Evolutionary conservation across 23 red algal species (phyloP).

Genomic region (Agarophyton chilense): DNA sequence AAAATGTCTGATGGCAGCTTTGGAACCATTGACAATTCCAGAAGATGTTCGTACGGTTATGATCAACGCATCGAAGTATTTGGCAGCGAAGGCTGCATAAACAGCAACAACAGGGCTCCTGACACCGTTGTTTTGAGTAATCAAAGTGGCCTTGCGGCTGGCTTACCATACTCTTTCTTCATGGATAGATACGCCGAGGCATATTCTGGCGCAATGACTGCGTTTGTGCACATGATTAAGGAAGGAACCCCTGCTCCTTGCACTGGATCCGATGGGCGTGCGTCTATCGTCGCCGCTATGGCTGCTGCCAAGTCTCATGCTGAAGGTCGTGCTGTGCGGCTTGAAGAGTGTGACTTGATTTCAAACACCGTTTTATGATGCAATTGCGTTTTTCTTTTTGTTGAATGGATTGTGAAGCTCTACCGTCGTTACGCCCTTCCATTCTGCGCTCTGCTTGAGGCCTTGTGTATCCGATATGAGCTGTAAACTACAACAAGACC

Average conservation of each 20-base stretch:
- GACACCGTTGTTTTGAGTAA: conserved; percentile 74
- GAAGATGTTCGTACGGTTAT: conserved; percentile 96
- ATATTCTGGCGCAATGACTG: conserved; percentile 87
- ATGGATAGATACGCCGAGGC: conserved; percentile 97
- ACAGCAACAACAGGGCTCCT: conserved; percentile 83
- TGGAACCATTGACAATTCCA: conserved; percentile 98
- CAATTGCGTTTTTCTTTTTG: too few species aligned
- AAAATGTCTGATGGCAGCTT: conserved; percentile 93
- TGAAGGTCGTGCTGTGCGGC: conserved; percentile 80
- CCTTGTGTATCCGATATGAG: too few species aligned
- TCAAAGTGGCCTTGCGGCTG: conserved; percentile 51
- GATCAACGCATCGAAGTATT: conserved; percentile 99
- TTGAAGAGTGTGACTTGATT: conserved; percentile 69
- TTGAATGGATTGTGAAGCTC: too few species aligned
- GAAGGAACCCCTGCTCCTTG: conserved; percentile 63
- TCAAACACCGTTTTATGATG: conserved; percentile 7
- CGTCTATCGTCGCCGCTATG: conserved; percentile 91
- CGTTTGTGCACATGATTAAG: conserved; percentile 95
- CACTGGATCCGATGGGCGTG: conserved; percentile 87
- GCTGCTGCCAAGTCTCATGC: conserved; percentile 74
- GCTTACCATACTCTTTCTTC: conserved; percentile 92
- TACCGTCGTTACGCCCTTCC: too few species aligned
- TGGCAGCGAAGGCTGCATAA: conserved; percentile 80
- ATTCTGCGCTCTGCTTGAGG: too few species aligned
- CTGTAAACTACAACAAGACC: too few species aligned